Conservation (phyloP, 352 stramenopile species). For the Phytophthora palmivora region DNA sequence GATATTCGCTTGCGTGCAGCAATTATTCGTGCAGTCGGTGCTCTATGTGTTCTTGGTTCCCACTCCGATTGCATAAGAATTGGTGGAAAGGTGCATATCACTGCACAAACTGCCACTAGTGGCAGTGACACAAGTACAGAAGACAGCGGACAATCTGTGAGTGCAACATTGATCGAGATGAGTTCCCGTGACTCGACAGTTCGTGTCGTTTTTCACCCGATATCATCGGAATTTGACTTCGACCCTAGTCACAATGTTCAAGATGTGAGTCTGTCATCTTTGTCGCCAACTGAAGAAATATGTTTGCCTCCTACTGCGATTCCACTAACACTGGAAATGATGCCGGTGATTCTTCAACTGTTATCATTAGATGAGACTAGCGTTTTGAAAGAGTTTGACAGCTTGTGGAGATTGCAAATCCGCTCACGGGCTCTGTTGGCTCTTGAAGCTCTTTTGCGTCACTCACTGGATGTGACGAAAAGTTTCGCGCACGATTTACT, state of each 20-base stretch:
- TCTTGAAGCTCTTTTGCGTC: conserved; percentile 77
- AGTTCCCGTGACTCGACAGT: conserved; percentile 66
- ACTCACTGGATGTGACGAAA: conserved; percentile 54
- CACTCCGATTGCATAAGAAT: conserved; percentile 87
- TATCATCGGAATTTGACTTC: conserved; percentile 62
- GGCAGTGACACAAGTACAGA: conserved; percentile 44
- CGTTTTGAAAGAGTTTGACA: conserved; percentile 72
- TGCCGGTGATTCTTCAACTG: conserved; percentile 85
- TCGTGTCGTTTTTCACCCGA: conserved; percentile 79
- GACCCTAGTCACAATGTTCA: conserved; percentile 87
- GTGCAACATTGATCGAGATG: conserved; percentile 82
- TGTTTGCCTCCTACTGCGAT: conserved; percentile 58
- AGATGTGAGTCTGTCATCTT: conserved; percentile 68
- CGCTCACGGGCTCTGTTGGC: conserved; percentile 83
- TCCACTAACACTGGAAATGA: conserved; percentile 73
- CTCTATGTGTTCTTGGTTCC: conserved; percentile 83
- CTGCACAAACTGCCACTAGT: conserved; percentile 45
- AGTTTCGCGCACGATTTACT: conserved; percentile 48
- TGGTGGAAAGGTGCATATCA: conserved; percentile 77
- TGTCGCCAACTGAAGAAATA: conserved; percentile 85
- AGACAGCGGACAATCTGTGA: conserved; percentile 44
- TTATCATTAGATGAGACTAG: conserved; percentile 77
- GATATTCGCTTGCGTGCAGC: conserved; percentile 74
- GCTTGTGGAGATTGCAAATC: conserved; percentile 86
- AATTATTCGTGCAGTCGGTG: conserved; percentile 83